Evolutionary conservation across 345 rosid genomes (phyloP).

Genomic region (Eucalyptus marginata): DNA sequence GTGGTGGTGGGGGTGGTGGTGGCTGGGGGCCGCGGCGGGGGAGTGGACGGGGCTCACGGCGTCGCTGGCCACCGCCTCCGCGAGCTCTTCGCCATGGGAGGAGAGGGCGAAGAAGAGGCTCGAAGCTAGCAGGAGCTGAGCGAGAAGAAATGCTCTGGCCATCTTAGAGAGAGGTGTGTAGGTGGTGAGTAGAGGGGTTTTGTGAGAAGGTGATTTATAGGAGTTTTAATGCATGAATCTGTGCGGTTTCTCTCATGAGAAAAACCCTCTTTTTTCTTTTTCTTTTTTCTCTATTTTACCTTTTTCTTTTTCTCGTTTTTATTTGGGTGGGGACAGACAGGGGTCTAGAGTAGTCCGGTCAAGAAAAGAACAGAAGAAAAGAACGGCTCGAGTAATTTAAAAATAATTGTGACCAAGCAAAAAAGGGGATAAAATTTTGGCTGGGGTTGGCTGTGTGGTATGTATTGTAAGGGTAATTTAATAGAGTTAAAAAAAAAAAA

Average conservation of each 20-base stretch:
- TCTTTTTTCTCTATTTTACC: not conserved
- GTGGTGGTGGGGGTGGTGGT: constrained; percentile 5
- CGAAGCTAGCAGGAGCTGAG: constrained; percentile 2
- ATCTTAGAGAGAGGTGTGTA: not conserved
- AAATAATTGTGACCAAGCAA: not conserved
- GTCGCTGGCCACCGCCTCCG: not conserved
- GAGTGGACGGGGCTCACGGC: not conserved
- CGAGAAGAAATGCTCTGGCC: constrained; percentile 12
- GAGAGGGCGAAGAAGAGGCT: constrained; percentile 22
- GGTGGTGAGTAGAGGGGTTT: not conserved
- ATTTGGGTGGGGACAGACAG: not conserved
- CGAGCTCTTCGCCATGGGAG: not conserved
- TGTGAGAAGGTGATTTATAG: constrained; percentile 12
- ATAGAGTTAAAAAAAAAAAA: not conserved
- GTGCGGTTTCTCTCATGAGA: not conserved
- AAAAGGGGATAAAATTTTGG: not conserved
- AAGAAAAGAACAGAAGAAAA: not conserved
- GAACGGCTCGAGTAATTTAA: not conserved
- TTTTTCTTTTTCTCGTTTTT: not conserved
- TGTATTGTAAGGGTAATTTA: not conserved
- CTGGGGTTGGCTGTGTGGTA: no score
- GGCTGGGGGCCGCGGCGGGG: constrained; percentile 8
- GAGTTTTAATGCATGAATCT: not conserved
- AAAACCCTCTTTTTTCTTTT: not conserved
- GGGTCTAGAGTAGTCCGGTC: not conserved